Conservation (phyloP, 495 filamentous ascomycete species). For the Tuber melanosporum region DNA sequence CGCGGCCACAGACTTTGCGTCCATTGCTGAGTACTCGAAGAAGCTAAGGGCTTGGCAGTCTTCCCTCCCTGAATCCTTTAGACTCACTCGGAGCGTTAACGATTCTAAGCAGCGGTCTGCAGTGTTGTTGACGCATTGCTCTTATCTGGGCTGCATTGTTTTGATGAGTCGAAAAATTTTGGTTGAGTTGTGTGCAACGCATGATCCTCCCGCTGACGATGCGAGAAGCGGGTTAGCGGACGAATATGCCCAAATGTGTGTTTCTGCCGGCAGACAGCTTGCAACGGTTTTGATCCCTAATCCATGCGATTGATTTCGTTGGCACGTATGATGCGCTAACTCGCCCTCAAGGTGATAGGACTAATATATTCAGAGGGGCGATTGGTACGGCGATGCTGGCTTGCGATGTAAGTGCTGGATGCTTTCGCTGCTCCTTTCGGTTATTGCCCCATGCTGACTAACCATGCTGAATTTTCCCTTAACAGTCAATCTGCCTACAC, state of each 20-base stretch:
- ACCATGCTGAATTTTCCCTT: neutral
- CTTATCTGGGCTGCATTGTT: conserved; percentile 53
- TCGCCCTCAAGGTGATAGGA: conserved; percentile 34
- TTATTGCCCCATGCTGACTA: conserved; percentile 1
- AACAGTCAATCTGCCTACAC: conserved; percentile 40
- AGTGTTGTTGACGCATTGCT: conserved; percentile 37
- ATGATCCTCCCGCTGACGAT: neutral
- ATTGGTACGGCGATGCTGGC: conserved; percentile 39
- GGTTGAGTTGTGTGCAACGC: conserved; percentile 39
- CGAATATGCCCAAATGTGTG: conserved; percentile 34
- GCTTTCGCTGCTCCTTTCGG: neutral
- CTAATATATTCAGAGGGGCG: conserved; percentile 36
- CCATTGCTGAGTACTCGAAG: conserved; percentile 22
- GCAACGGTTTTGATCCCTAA: conserved; percentile 30
- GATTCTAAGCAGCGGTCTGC: conserved; percentile 32
- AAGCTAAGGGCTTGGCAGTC: conserved; percentile 37
- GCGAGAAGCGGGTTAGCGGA: conserved; percentile 16
- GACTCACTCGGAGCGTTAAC: conserved; percentile 22
- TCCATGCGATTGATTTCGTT: neutral
- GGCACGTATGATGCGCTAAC: conserved; percentile 12
- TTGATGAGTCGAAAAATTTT: conserved; percentile 68
- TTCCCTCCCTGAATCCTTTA: conserved; percentile 33
- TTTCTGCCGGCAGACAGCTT: conserved; percentile 40
- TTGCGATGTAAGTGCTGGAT: conserved; percentile 26
- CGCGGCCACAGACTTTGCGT: conserved; percentile 24